Evolutionary conservation across 768 basidiomycete species (phyloP).

Genomic region (Amyloporia xantha): DNA sequence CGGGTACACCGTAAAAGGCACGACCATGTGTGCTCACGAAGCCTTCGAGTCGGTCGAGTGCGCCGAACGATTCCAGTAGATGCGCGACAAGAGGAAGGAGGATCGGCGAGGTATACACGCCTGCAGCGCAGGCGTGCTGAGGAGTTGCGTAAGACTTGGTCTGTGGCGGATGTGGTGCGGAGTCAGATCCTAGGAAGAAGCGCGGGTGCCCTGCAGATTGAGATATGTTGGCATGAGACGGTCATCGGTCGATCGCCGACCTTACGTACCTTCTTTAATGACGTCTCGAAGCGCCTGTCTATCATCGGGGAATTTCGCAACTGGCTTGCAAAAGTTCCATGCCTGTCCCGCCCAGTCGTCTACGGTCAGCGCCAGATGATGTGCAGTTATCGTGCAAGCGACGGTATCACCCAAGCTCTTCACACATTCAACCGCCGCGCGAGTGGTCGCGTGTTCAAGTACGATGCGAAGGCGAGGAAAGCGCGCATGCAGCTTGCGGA

Average conservation of each 20-base stretch:
- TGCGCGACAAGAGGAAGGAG: constrained; percentile 87
- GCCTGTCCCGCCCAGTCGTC: constrained; percentile 97
- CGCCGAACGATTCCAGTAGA: constrained; percentile 80
- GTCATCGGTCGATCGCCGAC: no score
- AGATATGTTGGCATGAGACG: no score
- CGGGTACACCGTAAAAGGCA: constrained; percentile 57
- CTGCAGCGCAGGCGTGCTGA: constrained; percentile 79
- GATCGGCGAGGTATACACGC: constrained; percentile 92
- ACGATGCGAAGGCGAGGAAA: constrained; percentile 94
- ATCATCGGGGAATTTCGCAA: constrained; percentile 94
- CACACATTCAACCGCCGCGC: constrained; percentile 84
- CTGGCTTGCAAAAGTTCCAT: constrained; percentile 96
- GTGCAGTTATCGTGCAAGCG: constrained; percentile 94
- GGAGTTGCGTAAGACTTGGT: constrained; percentile 69
- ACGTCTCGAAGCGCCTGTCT: constrained; percentile 74
- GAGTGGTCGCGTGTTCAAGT: constrained; percentile 93
- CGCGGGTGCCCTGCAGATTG: constrained; percentile 74
- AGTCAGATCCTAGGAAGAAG: constrained; percentile 97
- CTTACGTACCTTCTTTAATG: constrained; percentile 64
- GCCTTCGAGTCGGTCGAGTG: constrained; percentile 71
- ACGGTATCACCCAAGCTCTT: constrained; percentile 74
- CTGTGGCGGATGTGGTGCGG: constrained; percentile 80
- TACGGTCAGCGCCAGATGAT: constrained; percentile 89
- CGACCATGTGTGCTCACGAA: constrained; percentile 81
- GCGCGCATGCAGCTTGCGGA: constrained; percentile 67